Evolutionary conservation across 2,329 filamentous ascomycete genomes (phyloP), one percentile per base, ranked within the genome.

Genomic region (Trichoderma brevicompactum): DNA sequence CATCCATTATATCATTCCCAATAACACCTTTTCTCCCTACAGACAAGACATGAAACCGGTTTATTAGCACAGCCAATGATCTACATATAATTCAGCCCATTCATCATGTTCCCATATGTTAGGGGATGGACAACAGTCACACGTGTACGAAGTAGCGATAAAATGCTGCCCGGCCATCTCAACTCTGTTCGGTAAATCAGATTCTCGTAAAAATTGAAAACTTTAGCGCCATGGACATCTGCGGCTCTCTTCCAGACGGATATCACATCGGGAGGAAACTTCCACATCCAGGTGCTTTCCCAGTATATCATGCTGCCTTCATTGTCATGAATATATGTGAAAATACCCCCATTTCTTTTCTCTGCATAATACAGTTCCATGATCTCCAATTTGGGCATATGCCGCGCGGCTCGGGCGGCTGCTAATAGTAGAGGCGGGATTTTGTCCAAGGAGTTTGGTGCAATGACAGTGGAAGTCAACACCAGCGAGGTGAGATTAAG

Each of bases 101-200:
- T 19, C 46, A 61, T 52, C 58, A 52, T 61, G 19, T 61, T 61
- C 15, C 19, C 36, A 12, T 61, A 52, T 15, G 58, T 61, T 5
- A 61, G 17, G 6, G 58, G 46, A 43, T 61, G 58, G 1, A 61
- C 36, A 4, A 43, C 46, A 2, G 46, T 34, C 36, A 1, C 38
- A 6, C 48, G 48, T 34, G 58, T 61, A 7, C 23, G 36, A 34
- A 61, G 58, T 10, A 32, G 46, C 15, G 58, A 61, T 5, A 61
- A 2, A 10, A 50, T 9, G 10, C 38, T 41, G 7, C 46, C 58
- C 10, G 9, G 12, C 58, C 36, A 61, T 13, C 7, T n/a, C 12
- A n/a, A 5, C 5, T 36, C 10, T 32, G 15, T 23, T 48, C 3
- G 10, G 2, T 17, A 0, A 5, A 50, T 61, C 2, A 7, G 19